These are phyloP conservation scores for Candida sanyiensis DNA, from an alignment of 805 yeast species.

Conservation along the genomic window DNA sequence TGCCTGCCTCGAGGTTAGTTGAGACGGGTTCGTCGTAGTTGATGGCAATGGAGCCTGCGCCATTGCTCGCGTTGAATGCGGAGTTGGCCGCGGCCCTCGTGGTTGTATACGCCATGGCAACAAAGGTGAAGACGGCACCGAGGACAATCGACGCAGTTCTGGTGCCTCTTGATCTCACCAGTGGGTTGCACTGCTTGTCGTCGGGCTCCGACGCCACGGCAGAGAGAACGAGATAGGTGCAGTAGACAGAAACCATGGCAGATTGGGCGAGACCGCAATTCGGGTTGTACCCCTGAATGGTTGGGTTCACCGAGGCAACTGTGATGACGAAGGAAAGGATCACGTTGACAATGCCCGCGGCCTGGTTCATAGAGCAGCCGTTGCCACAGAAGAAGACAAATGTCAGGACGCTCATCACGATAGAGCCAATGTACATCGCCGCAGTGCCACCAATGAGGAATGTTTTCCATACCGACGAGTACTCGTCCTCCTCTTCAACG, in stretches of 20 bases:
- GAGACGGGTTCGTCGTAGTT: conserved; percentile 24
- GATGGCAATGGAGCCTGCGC: conserved; percentile 32
- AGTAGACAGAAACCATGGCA: conserved; percentile 90
- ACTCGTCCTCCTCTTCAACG: conserved; percentile 73
- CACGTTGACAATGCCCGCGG: conserved; percentile 76
- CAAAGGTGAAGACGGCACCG: conserved; percentile 90
- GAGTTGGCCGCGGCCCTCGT: conserved; percentile 91
- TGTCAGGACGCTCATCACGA: conserved; percentile 73
- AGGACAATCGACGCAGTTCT: conserved; percentile 80
- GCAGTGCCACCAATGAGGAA: conserved; percentile 82
- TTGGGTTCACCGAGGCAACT: conserved; percentile 68
- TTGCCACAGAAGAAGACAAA: conserved; percentile 72
- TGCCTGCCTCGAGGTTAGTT: conserved; percentile 22
- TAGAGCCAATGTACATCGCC: conserved; percentile 70
- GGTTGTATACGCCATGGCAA: conserved; percentile 95
- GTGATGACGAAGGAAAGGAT: conserved; percentile 61
- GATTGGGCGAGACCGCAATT: conserved; percentile 95
- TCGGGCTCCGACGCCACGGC: conserved; percentile 98
- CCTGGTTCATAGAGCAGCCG: conserved; percentile 85
- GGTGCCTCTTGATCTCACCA: conserved; percentile 83
- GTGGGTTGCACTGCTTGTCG: conserved; percentile 86
- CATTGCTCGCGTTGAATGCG: conserved; percentile 45
- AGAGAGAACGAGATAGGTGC: conserved; percentile 84
- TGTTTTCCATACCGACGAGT: conserved; percentile 63
- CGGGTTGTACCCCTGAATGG: conserved; percentile 87